Evolutionary conservation across 2,329 filamentous ascomycete genomes (phyloP).

Genomic region (Calycina marina): DNA sequence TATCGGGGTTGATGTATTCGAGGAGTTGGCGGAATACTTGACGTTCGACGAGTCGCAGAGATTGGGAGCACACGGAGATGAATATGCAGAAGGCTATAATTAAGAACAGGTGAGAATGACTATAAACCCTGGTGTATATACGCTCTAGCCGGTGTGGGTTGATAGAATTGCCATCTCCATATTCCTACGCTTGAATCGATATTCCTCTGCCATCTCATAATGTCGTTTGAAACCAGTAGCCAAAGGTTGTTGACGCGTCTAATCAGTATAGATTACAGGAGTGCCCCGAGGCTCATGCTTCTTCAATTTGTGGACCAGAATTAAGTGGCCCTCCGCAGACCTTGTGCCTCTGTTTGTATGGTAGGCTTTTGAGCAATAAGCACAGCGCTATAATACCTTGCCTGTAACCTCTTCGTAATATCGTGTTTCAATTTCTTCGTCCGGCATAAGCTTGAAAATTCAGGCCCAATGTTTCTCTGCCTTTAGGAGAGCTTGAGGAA

Average conservation of each 20-base stretch:
- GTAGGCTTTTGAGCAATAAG: neutral
- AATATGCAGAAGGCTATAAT: neutral
- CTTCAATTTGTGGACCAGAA: neutral
- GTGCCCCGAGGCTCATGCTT: neutral
- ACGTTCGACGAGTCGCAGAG: neutral
- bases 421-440: neutral
- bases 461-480: no score
- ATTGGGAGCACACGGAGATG: neutral
- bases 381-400: neutral
- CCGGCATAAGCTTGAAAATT: neutral
- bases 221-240: neutral
- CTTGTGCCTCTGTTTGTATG: neutral
- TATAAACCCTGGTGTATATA: neutral
- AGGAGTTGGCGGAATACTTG: neutral
- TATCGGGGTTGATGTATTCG: neutral
- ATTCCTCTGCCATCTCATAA: neutral
- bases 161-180: neutral
- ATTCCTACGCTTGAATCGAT: neutral
- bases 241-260: neutral
- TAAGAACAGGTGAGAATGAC: neutral
- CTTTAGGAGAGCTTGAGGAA: no score
- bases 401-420: neutral
- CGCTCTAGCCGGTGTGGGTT: neutral
- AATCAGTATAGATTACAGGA: neutral
- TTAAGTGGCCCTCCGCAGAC: neutral